A percentile compares a stretch with the other conserved stretches of the same genome.
phyloP scores from a whole-genome alignment of 2,329 filamentous ascomycete genomes.

The Alternaria triticimaculans region DNA sequence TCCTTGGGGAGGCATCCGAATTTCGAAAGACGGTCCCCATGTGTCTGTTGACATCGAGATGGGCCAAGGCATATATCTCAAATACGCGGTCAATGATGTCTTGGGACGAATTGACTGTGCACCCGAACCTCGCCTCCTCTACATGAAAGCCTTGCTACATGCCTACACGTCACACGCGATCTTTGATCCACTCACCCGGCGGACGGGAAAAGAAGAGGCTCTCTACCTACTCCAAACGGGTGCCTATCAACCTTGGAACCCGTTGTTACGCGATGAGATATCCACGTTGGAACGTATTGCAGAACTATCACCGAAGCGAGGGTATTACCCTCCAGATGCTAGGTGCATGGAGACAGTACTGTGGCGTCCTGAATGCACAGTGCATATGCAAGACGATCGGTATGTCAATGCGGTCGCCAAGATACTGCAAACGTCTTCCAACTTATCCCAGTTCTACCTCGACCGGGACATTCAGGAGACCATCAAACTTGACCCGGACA shows the following conservation, averaged over 20 bases:
- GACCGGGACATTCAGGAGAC: not conserved
- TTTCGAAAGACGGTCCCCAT: slow-evolving; percentile 47
- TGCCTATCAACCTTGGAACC: slow-evolving; percentile 51
- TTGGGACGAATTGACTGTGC: slow-evolving; percentile 65
- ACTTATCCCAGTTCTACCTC: slow-evolving; percentile 16
- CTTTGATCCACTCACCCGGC: slow-evolving; percentile 63
- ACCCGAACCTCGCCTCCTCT: slow-evolving; percentile 61
- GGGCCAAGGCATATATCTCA: slow-evolving; percentile 52
- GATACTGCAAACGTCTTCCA: slow-evolving; percentile 18
- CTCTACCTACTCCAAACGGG: slow-evolving; percentile 59
- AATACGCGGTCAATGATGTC: slow-evolving; percentile 61
- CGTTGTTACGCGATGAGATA: slow-evolving; percentile 7
- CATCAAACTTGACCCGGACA: not conserved
- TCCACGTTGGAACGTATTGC: slow-evolving; percentile 34
- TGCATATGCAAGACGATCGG: slow-evolving; percentile 42
- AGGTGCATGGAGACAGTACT: slow-evolving; percentile 39
- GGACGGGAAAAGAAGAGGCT: slow-evolving; percentile 68
- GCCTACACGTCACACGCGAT: slow-evolving; percentile 64
- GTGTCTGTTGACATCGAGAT: slow-evolving; percentile 50
- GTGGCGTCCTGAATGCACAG: slow-evolving; percentile 37
- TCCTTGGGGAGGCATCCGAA: slow-evolving; percentile 53
- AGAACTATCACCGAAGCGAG: slow-evolving; percentile 46
- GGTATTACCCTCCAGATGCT: slow-evolving; percentile 35
- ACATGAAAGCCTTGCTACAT: slow-evolving; percentile 65
- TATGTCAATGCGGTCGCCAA: slow-evolving; percentile 21